Percentiles rank a stretch among this genome's conserved stretches.
Conservation (phyloP, 208 protist species). For the Crithidia bombi region DNA sequence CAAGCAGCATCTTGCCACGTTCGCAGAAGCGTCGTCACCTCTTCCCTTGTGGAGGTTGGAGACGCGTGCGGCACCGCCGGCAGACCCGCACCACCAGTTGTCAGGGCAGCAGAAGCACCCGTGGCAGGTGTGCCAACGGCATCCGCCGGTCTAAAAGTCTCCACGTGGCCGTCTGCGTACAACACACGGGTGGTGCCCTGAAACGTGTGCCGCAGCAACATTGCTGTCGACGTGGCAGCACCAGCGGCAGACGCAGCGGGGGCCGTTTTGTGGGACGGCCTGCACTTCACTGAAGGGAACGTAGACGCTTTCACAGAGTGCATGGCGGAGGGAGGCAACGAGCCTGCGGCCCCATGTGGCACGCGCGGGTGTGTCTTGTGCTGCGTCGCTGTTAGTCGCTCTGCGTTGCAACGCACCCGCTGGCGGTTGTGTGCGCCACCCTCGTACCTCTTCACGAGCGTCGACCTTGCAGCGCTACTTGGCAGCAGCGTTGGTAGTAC, state of each 20-base stretch:
- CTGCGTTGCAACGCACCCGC: neutral
- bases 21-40: no score
- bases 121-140: neutral
- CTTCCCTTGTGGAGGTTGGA: no score
- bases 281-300: no score
- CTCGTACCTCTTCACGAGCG: neutral
- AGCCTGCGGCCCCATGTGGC: no score
- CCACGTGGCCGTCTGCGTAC: constrained; percentile 46
- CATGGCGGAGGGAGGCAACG: no score
- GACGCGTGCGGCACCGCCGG: no score
- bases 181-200: constrained; percentile 48
- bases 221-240: neutral
- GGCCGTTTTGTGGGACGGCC: no score
- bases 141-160: constrained; percentile 8
- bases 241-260: neutral
- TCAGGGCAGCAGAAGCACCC: no score
- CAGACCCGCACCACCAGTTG: no score
- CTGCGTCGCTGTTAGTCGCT: neutral
- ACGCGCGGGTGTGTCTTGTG: neutral
- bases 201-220: constrained; percentile 46
- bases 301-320: no score
- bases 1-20: no score
- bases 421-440: neutral
- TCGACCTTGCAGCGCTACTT: neutral
- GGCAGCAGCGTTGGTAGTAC: neutral